Evolutionary conservation across 1,284 basidiomycete genomes (phyloP), one percentile per base, ranked within the genome.

Genomic region (Irpex sp.): DNA sequence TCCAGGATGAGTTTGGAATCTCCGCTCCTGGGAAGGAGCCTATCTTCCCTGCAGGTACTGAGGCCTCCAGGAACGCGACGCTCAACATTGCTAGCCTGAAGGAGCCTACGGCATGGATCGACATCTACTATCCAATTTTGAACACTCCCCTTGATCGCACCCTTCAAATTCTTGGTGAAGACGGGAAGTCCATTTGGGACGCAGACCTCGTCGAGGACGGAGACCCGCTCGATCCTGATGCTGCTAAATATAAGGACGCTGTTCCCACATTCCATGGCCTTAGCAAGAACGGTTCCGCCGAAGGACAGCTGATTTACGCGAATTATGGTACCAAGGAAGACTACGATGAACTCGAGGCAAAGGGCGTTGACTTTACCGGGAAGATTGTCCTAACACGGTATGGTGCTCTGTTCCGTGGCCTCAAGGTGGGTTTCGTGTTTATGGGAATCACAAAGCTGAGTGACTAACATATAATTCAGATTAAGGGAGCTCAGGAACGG

Each of bases 311-410:
- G 24, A 87, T 98, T 13, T 97, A 96, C 76, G 97, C 90, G 0
- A 93, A 95, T 73, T 96, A 96, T 73, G 96, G 97, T 1, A 84
- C 85, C 4, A 94, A 94, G 81, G 88, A 91, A 75, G 89, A 84
- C 66, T 83, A 81, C 70, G 80, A 82, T 66, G 76, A 73, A 9
- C 74, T 84, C 5, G 71, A 82, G 13, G 77, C 75, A 10, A 79
- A 84, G 77, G 96, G 96, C 6, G 86, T 92, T 64, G 87, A 96
- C 77, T 85, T 98, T 69, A 92, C 87, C 0, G 96, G 92, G 69
- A 95, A 94, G 77, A 92, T 99, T 71, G 93, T 93, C n/a, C 85
- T 99, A 13, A 89, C 89, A 67, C 93, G 96, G 68, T 98, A 98
- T 78, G 97, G 96, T 38, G 80, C 67, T 27, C 84, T 90, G 70